Evolutionary conservation across 2,329 filamentous ascomycete genomes (phyloP).

Genomic region (Elsinoe batatas): DNA sequence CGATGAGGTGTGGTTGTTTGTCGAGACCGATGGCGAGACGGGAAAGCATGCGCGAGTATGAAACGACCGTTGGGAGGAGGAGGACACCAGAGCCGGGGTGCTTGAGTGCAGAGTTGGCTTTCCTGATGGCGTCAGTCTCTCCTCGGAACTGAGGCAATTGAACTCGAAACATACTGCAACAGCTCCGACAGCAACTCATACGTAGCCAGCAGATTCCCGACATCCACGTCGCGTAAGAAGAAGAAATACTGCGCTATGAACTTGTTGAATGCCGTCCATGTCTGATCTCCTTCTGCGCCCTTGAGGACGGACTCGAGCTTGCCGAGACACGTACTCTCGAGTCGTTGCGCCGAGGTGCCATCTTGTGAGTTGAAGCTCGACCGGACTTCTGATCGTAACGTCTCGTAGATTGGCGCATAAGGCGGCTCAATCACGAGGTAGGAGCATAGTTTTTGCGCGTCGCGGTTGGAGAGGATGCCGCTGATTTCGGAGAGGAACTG

Average conservation of each 20-base stretch:
- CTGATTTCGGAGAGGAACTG: constrained; percentile 60
- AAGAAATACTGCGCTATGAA: constrained; percentile 75
- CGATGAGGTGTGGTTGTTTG: constrained; percentile 66
- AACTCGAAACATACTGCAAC: constrained; percentile 53
- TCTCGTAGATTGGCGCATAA: constrained; percentile 55
- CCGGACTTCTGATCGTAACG: constrained; percentile 59
- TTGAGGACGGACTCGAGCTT: constrained; percentile 10
- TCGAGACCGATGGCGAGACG: constrained; percentile 77
- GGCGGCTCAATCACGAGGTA: constrained; percentile 69
- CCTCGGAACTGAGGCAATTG: neutral
- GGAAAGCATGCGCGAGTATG: constrained; percentile 68
- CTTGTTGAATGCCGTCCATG: constrained; percentile 66
- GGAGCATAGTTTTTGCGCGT: constrained; percentile 56
- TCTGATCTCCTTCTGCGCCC: constrained; percentile 45
- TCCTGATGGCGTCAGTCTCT: constrained; percentile 39
- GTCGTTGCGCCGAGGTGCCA: constrained; percentile 35
- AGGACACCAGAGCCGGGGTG: constrained; percentile 71
- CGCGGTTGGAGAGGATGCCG: constrained; percentile 49
- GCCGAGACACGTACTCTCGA: constrained; percentile 41
- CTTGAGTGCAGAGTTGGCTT: constrained; percentile 71
- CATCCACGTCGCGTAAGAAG: constrained; percentile 72
- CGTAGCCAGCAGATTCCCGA: constrained; percentile 62
- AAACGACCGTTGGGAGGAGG: constrained; percentile 73
- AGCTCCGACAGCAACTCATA: constrained; percentile 65
- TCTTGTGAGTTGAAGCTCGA: constrained; percentile 40